Base-by-base conservation (phyloP, 805 yeast species). In the Cyberlindnera misumaiensis region DNA sequence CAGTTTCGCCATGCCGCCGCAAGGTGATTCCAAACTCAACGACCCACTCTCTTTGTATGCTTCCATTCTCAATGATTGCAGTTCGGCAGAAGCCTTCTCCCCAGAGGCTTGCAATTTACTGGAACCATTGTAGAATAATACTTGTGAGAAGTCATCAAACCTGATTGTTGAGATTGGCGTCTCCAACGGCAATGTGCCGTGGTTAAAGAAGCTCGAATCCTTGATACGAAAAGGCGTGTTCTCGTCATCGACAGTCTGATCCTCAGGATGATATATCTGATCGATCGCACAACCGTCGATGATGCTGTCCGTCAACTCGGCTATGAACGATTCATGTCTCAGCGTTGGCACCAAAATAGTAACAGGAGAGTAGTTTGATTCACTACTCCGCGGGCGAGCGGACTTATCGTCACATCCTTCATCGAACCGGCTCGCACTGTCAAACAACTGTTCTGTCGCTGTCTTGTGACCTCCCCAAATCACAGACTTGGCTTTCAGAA, bases 111-210 rank as follows among this genome's bases (percentile, higher is more conserved):
- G 34, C 16, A 34, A 27, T 10, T n/a, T 16, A 8, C 31, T 30
- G 12, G 25, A 16, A 15, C 36, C 36, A 38, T 45, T 42, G 35
- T 42, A 45, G 29, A 45, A 45, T 24, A 42, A 34, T 15, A 45
- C 46, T 8, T 36, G 32, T 2, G 49, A 35, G 28, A 40, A 40
- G 1, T 28, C 24, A 25, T 39, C 40, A 31, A 45, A 45, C 20
- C 35, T 15, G 18, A 33, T 33, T n/a, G 14, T 33, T 24, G 35
- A 26, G 12, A 11, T 6, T 18, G 11, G 17, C 6, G 11, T 15
- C 12, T 25, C 15, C 35, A 8, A 10, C 24, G 5, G 16, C 10
- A 5, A 8, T 17, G 33, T 9, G 12, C 13, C 11, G 12, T 27
- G 35, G 1, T 39, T 42, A 14, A 37, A 45, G 32, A 40, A 45